Conservation (phyloP, 1,284 basidiomycete species). For the Fistulinella cinereoalba region DNA sequence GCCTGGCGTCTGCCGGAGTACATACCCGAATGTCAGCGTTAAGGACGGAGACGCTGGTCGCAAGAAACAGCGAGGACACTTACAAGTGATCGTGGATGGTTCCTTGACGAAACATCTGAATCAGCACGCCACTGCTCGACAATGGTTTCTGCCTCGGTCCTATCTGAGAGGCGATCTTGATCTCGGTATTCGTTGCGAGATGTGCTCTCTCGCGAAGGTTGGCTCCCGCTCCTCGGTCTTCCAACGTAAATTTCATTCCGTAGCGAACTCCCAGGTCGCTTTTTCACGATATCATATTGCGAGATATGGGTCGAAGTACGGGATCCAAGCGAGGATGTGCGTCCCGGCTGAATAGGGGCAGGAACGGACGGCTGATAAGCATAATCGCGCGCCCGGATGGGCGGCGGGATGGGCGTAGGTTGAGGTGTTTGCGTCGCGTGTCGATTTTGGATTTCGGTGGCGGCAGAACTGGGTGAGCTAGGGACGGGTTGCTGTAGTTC, state of each 20-base stretch:
- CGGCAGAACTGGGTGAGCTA: slow-evolving; percentile 16
- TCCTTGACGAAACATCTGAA: slow-evolving; percentile 18
- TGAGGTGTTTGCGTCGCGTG: slow-evolving; percentile 2
- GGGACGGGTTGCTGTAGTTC: slow-evolving; percentile 31
- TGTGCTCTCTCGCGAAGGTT: slow-evolving; percentile 14
- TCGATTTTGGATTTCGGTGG: slow-evolving; percentile 16
- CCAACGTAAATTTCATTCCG: slow-evolving; percentile 25
- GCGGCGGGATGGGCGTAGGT: slow-evolving; percentile 22
- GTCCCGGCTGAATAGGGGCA: slow-evolving; percentile 10
- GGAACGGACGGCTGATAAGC: slow-evolving; percentile 24
- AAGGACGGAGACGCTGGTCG: not conserved
- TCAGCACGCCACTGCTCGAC: slow-evolving; percentile 32
- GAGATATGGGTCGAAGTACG: slow-evolving; percentile 31
- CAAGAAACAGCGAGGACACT: slow-evolving; percentile 5
- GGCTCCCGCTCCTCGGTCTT: slow-evolving; percentile 26
- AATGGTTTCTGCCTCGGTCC: slow-evolving; percentile 29
- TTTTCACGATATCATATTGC: slow-evolving; percentile 33
- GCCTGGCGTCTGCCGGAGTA: slow-evolving; percentile 16
- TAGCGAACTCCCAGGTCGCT: slow-evolving; percentile 25
- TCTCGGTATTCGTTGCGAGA: slow-evolving; percentile 18
- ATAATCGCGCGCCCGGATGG: slow-evolving; percentile 29
- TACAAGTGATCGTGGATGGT: slow-evolving; percentile 21
- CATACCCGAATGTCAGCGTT: slow-evolving; percentile 6
- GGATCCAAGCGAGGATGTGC: slow-evolving; percentile 23
- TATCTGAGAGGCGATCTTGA: slow-evolving; percentile 11